Evolutionary conservation across 305 asterid genomes (phyloP).

Genomic region (Fraxinus sp.): DNA sequence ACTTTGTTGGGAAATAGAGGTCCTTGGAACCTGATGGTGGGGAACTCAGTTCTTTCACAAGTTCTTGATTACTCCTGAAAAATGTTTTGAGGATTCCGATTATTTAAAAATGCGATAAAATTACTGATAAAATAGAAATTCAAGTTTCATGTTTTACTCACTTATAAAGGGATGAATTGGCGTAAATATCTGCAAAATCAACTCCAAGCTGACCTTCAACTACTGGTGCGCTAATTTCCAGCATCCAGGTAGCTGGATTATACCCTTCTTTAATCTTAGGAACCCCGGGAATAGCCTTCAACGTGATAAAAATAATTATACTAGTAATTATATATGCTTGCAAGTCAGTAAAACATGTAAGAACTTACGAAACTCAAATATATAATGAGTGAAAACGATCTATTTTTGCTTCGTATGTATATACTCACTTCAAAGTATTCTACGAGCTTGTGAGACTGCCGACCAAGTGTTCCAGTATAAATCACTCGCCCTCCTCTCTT

Average conservation of each 20-base stretch:
- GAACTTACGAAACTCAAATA: neutral
- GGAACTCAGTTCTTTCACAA: slow-evolving; percentile 40
- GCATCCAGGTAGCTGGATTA: slow-evolving; percentile 62
- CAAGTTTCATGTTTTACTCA: slow-evolving; percentile 10
- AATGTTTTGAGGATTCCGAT: neutral
- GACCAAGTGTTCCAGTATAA: slow-evolving; percentile 46
- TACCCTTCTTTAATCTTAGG: slow-evolving; percentile 44
- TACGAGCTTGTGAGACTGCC: slow-evolving; percentile 39
- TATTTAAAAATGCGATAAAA: neutral
- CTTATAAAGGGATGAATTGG: slow-evolving; percentile 44
- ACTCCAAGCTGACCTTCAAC: slow-evolving; percentile 39
- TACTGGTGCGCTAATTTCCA: slow-evolving; percentile 40
- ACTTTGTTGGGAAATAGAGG: slow-evolving; percentile 38
- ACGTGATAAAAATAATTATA: neutral
- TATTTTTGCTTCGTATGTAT: slow-evolving; percentile 5
- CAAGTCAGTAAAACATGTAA: neutral
- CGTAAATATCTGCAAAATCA: slow-evolving; percentile 45
- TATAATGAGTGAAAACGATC: neutral
- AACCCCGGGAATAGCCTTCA: slow-evolving; percentile 39
- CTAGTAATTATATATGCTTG: neutral
- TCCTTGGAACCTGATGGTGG: slow-evolving; percentile 41
- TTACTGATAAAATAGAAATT: neutral
- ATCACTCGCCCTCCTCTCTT: slow-evolving; percentile 47
- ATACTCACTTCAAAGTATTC: slow-evolving; percentile 54
- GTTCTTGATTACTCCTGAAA: slow-evolving; percentile 38